Conservation (phyloP, 805 yeast genomes). For the Lipomyces oligophaga region DNA sequence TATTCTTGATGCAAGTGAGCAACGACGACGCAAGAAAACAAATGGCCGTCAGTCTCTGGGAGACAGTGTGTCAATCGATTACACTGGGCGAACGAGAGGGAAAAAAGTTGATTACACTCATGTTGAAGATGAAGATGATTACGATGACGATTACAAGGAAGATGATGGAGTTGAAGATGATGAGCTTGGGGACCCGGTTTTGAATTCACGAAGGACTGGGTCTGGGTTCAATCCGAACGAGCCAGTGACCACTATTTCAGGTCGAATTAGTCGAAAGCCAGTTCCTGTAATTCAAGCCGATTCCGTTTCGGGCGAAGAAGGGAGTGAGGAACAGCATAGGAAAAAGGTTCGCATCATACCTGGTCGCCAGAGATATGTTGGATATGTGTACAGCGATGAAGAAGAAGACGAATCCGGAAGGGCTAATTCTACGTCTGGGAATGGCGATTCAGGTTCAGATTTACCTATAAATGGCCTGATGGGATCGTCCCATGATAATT, state of each 20-base stretch:
- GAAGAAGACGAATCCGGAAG: no score
- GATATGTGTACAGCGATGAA: slow-evolving; percentile 5
- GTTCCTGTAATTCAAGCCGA: no score
- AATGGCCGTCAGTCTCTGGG: slow-evolving; percentile 19
- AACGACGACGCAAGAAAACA: slow-evolving; percentile 13
- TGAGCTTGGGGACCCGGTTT: slow-evolving; percentile 14
- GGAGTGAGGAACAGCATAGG: not conserved
- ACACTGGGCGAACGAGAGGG: slow-evolving; percentile 37
- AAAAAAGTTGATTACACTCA: slow-evolving; percentile 32
- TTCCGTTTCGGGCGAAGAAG: slow-evolving; percentile 11
- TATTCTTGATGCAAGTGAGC: slow-evolving; percentile 26
- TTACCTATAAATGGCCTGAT: no score
- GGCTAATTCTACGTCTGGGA: no score
- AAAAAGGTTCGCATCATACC: not conserved
- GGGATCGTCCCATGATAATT: no score
- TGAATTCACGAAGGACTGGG: not conserved
- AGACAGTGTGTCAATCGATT: slow-evolving; percentile 18
- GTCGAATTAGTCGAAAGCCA: slow-evolving; percentile 24
- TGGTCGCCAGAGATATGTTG: slow-evolving; percentile 1
- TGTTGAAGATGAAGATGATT: slow-evolving; percentile 24
- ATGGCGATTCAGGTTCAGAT: no score
- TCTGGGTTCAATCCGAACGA: no score
- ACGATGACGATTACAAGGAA: slow-evolving; percentile 14
- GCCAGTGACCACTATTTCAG: slow-evolving; percentile 22
- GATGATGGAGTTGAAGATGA: slow-evolving; percentile 1